phyloP scores from a whole-genome alignment of 305 asterid species.

The Andrographis paniculata region DNA sequence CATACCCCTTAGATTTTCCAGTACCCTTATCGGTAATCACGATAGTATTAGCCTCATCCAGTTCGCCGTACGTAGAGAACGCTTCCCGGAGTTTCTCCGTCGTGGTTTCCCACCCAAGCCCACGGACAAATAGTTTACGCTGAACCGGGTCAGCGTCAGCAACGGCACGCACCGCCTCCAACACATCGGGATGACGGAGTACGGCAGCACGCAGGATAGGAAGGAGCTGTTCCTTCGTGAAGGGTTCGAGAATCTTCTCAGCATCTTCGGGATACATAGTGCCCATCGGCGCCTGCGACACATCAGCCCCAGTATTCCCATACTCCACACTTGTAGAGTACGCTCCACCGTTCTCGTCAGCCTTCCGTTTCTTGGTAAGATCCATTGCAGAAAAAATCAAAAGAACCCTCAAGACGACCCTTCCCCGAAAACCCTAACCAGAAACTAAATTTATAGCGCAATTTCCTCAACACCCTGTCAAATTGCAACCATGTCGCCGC shows the following conservation, averaged over 20 bases:
- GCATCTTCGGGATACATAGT: slow-evolving; percentile 63
- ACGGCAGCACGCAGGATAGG: slow-evolving; percentile 72
- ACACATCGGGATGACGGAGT: slow-evolving; percentile 65
- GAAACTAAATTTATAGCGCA: too few species aligned
- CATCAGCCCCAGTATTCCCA: slow-evolving; percentile 20
- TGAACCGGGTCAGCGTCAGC: slow-evolving; percentile 84
- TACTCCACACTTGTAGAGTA: slow-evolving; percentile 31
- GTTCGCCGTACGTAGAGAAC: slow-evolving; percentile 65
- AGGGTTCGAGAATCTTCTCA: slow-evolving; percentile 68
- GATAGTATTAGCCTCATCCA: slow-evolving; percentile 73
- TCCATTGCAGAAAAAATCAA: slow-evolving; percentile 49
- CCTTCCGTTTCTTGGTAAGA: slow-evolving; percentile 78
- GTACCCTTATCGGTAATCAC: slow-evolving; percentile 77
- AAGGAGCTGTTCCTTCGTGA: slow-evolving; percentile 73
- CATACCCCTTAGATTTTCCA: slow-evolving; percentile 83
- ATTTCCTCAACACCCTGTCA: too few species aligned
- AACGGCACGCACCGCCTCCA: slow-evolving; percentile 63
- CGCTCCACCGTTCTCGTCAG: slow-evolving; percentile 76
- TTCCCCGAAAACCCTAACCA: not conserved
- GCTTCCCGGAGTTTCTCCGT: slow-evolving; percentile 77
- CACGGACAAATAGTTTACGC: slow-evolving; percentile 85
- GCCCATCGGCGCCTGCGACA: slow-evolving; percentile 26
- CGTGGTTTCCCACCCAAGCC: slow-evolving; percentile 95
- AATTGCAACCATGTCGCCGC: too few species aligned
- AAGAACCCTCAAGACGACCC: too few species aligned